Evolutionary conservation across 108 stramenopile genomes (phyloP), one percentile per base, ranked within the genome.

Genomic region (Nitzschia sp.): DNA sequence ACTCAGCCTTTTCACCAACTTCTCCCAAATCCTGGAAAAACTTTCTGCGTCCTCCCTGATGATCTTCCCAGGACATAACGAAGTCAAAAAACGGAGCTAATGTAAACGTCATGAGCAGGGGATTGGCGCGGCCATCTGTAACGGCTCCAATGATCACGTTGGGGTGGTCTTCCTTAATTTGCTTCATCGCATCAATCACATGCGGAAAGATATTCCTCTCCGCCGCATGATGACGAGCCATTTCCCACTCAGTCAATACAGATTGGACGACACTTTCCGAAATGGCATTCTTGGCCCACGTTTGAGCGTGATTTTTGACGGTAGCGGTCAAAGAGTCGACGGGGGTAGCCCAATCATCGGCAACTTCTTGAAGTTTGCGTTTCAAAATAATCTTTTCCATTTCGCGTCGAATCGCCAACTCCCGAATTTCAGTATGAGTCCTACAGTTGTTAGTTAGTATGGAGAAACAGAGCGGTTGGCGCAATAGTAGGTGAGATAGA

Each of bases 31-130:
- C 93, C 35, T 82, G 81, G 66, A 90, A 94, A 53, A 94, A 94
- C 57, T 88, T 66, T 38, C 74, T 73, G 19, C 90, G 72, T 25
- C 87, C 83, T 16, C 79, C 85, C n/a, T 87, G 85, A 68, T 95
- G 84, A 44, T 92, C 94, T 52, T 95, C 94, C 91, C 94, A 92
- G 32, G 75, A 80, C 83, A 95, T 84, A 57, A 88, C 89, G 66
- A 95, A 95, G 64, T 92, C 91, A 72, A 95, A 95, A 62, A 85
- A 91, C 5, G 87, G 87, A 6, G 91, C 89, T 9, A 95, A 75
- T 28, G 86, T 91, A 76, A 94, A 94, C 0, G 90, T 89, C 91
- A 95, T 95, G 38, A 91, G 59, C 63, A 80, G 53, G 0, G 94
- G 94, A 68, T 95, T 92, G 59, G 91, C 94, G 50, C 79, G 80